These are phyloP conservation scores for Begonia peltatifolia DNA, from an alignment of 306 rosid genomes.

Conservation along the genomic window DNA sequence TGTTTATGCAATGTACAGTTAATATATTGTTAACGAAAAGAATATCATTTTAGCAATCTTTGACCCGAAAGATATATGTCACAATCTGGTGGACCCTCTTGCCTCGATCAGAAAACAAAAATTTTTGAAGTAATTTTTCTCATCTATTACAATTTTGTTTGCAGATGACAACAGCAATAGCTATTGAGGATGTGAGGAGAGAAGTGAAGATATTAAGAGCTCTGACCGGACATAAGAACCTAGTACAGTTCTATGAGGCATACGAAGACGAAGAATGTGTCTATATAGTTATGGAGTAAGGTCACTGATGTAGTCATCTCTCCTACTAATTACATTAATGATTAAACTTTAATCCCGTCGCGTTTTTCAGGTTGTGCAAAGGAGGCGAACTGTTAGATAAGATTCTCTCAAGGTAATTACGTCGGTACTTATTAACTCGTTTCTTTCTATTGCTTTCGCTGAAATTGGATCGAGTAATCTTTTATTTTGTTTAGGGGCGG, in stretches of 20 bases:
- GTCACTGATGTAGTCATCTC: too few species aligned
- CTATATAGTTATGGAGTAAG: conserved; percentile 88
- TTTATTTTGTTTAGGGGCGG: conserved; percentile 56
- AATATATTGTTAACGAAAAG: too few species aligned
- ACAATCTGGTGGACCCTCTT: too few species aligned
- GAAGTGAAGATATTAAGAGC: conserved; percentile 84
- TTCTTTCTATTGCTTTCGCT: background rate
- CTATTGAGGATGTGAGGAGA: conserved; percentile 83
- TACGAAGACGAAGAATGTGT: conserved; percentile 80
- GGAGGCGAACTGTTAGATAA: conserved; percentile 93
- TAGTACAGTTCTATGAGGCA: conserved; percentile 82
- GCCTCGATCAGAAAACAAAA: too few species aligned
- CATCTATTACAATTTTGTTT: background rate
- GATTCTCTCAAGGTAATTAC: conserved; percentile 78
- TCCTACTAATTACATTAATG: too few species aligned
- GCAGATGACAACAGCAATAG: conserved; percentile 94
- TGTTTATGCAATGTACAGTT: too few species aligned
- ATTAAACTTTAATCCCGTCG: too few species aligned
- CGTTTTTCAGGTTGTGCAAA: conserved; percentile 54
- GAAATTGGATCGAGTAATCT: conserved; percentile 5
- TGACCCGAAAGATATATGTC: too few species aligned
- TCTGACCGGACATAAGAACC: conserved; percentile 62
- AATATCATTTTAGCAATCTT: too few species aligned
- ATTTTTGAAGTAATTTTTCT: too few species aligned
- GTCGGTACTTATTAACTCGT: background rate